Evolutionary conservation across 345 rosid species (phyloP), one percentile per base, ranked within the genome.

Genomic region (Alliaria petiolata): DNA sequence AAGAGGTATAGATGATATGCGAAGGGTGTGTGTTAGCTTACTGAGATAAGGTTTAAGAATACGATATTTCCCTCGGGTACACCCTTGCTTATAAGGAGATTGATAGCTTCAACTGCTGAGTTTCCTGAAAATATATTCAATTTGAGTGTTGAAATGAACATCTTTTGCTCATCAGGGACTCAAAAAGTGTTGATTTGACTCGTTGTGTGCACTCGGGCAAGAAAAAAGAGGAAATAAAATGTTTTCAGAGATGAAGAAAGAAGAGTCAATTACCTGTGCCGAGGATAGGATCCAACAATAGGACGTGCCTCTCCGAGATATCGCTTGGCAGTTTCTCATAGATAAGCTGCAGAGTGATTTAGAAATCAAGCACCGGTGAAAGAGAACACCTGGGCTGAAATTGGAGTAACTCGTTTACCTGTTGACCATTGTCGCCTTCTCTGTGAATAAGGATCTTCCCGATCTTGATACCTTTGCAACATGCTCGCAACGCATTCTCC

Each of bases 401-500:
- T 20, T 38, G 56, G 71, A 30, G 38, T 9, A 72, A 57, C 44
- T 39, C 60, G 39, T 60, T 62, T 66, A 95, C 99, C 80, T 95
- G 89, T 79, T 95, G 96, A 62, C 99, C 99, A 33, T 95, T 88
- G 84, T 95, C 97, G 3, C 97, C 98, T 86, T 91, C 99, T 68
- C 99, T 85, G 66, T 95, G 99, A 76, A 95, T 95, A 36, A 95
- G 88, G 62, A 95, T 91, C 82, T 91, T 95, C 74, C 97, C 99
- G 11, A 95, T 87, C 79, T 95, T 95, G 83, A 95, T 91, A 54
- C 96, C 97, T 81, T 95, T 95, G 80, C 98, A 95, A 72, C 99
- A 95, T 30, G 99, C 99, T 57, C 99, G 87, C 76, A 91, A 76
- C 50, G 99, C 99, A 75, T 95, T 95, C 78, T 95, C 97, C 99